These are phyloP conservation scores for Parafenestella ontariensis DNA, from an alignment of 2,329 filamentous ascomycete genomes.

Conservation along the genomic window DNA sequence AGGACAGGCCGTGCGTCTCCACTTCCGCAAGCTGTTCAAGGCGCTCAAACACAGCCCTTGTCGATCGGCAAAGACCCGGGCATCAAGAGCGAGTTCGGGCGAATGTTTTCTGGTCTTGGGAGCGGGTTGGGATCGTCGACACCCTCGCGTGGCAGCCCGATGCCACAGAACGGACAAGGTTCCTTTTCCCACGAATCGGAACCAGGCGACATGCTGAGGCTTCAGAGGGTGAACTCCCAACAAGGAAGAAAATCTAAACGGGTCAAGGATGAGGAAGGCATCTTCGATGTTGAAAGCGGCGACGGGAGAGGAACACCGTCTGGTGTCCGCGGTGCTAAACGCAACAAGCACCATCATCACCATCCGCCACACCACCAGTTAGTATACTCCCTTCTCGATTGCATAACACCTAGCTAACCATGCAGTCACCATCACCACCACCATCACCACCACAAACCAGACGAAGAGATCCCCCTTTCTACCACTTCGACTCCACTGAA, in stretches of 20 bases:
- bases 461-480: conserved; percentile 54
- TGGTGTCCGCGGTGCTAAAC: conserved; percentile 72
- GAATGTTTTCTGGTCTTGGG: conserved; percentile 94
- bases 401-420: conserved; percentile 19
- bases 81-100: conserved; percentile 93
- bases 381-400: conserved; percentile 27
- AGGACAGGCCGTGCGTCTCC: conserved; percentile 85
- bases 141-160: conserved; percentile 61
- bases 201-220: conserved; percentile 36
- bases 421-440: conserved; percentile 63
- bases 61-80: conserved; percentile 83
- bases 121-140: conserved; percentile 68
- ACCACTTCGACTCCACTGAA: conserved; percentile 28
- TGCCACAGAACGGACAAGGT: conserved; percentile 43
- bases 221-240: conserved; percentile 48
- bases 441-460: conserved; percentile 62
- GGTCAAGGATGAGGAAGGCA: conserved; percentile 76
- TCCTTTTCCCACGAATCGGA: conserved; percentile 36
- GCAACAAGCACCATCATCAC: conserved; percentile 67
- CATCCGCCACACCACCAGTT: conserved; percentile 58
- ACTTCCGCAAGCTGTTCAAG: conserved; percentile 90
- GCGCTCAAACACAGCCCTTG: conserved; percentile 80
- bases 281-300: conserved; percentile 70
- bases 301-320: conserved; percentile 68
- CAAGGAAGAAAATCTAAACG: conserved; percentile 60